Evolutionary conservation across 441 rosid genomes (phyloP), one percentile per base, ranked within the genome.

Genomic region (Corymbia calophylla): DNA sequence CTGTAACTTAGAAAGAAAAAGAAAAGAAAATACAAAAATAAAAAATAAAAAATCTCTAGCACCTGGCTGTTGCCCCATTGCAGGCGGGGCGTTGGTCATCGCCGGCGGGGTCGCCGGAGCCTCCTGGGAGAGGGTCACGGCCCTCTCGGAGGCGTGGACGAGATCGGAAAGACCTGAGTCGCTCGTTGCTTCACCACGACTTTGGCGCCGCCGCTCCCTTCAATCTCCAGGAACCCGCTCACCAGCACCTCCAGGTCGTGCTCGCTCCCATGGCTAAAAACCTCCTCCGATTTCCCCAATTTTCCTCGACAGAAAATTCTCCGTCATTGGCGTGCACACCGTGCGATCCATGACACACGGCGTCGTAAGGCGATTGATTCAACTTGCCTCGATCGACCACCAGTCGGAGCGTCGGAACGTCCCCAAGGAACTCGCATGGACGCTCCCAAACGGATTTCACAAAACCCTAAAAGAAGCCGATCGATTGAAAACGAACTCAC

Each of bases 201-300:
- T 95, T 95, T 96, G 35, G 92, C 93, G 19, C 95, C 95, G 87
- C 91, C 93, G 44, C 95, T 94, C 32, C 95, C 94, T 5, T 96
- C 95, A 89, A 94, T 95, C 91, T 97, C 99, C 80, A 96, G 81
- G 89, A 97, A 97, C 94, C 97, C 99, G 82, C 95, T 94, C 53
- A 97, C 99, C 98, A 97, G 93, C 17, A 95, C 91, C 11, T 96
- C 99, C 92, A 97, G 92, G 92, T 96, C 99, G 86, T 91, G 95
- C 91, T 97, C 99, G 93, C 99, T 96, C 39, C 89, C 99, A 77
- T 93, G 94, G 93, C 97, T 96, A 21, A 93, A 96, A 39, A 94
- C 95, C 68, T 96, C 95, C 2, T 92, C 93, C 32, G 91, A 91
- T 53, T 92, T 91, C 55, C 88, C 91, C 66, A 88, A 55, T 15